phyloP scores from a whole-genome alignment of 2,329 filamentous ascomycete genomes.

The Scedosporium dehoogii region DNA sequence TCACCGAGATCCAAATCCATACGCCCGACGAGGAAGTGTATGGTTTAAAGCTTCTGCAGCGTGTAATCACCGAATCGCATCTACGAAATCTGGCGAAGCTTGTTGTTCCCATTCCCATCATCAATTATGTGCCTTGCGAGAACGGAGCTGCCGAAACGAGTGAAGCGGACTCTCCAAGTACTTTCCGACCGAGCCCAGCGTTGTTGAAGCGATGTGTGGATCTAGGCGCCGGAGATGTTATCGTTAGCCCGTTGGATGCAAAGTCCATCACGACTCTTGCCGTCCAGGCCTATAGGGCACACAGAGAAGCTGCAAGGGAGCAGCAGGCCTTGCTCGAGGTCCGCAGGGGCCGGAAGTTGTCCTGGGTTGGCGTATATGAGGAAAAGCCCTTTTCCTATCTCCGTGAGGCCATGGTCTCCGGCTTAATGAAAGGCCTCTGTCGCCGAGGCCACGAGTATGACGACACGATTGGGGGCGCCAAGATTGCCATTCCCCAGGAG shows the following conservation, averaged over 20 bases:
- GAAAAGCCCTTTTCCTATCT: slow-evolving; percentile 82
- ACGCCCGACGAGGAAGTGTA: slow-evolving; percentile 40
- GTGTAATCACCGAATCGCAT: slow-evolving; percentile 48
- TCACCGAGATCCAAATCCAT: slow-evolving; percentile 27
- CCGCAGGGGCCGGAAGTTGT: slow-evolving; percentile 70
- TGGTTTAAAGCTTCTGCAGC: slow-evolving; percentile 43
- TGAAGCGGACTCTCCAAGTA: slow-evolving; percentile 14
- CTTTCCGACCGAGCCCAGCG: slow-evolving; percentile 25
- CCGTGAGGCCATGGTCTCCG: slow-evolving; percentile 86
- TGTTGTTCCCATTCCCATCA: slow-evolving; percentile 45
- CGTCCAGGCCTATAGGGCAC: slow-evolving; percentile 74
- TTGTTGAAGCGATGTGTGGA: slow-evolving; percentile 67
- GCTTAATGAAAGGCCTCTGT: slow-evolving; percentile 82
- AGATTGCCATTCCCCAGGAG: slow-evolving; percentile 58
- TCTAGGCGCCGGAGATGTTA: slow-evolving; percentile 75
- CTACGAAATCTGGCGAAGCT: slow-evolving; percentile 45
- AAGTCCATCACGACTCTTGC: slow-evolving; percentile 67
- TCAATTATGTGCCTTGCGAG: slow-evolving; percentile 25
- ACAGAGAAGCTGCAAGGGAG: slow-evolving; percentile 65
- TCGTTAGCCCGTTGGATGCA: slow-evolving; percentile 67
- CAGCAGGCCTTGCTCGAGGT: slow-evolving; percentile 62
- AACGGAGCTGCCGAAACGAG: slow-evolving; percentile 19
- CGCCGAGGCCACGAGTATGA: slow-evolving; percentile 53
- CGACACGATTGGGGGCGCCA: slow-evolving; percentile 51
- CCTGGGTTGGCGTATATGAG: slow-evolving; percentile 83